A percentile compares a stretch with the other conserved stretches of the same genome.
Conservation (phyloP, 805 yeast genomes). For the Barnettozyma salicaria region DNA sequence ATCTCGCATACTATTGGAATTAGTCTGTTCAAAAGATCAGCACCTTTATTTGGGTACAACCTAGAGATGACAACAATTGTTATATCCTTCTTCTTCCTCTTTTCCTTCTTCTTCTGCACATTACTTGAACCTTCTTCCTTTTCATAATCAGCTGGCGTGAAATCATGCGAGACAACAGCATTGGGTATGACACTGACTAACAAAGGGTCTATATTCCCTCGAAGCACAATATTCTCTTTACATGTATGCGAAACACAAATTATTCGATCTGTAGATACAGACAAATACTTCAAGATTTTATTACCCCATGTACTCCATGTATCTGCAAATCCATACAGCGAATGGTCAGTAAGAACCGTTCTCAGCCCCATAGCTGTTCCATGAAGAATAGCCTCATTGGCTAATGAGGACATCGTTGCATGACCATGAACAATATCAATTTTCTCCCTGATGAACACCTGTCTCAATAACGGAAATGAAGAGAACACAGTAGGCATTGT, state of each 20-base stretch:
- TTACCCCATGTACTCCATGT: slow-evolving; percentile 80
- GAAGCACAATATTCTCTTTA: slow-evolving; percentile 87
- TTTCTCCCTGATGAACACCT: slow-evolving; percentile 77
- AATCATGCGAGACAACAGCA: slow-evolving; percentile 84
- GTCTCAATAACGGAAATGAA: slow-evolving; percentile 77
- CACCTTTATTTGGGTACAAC: slow-evolving; percentile 93
- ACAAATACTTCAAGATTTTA: slow-evolving; percentile 74
- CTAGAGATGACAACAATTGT: slow-evolving; percentile 90
- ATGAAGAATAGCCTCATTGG: slow-evolving; percentile 89
- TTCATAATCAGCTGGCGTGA: slow-evolving; percentile 41
- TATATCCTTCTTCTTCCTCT: slow-evolving; percentile 35
- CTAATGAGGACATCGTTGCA: slow-evolving; percentile 79
- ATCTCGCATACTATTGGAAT: slow-evolving; percentile 75
- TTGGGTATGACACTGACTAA: slow-evolving; percentile 89
- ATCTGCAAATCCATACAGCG: slow-evolving; percentile 89
- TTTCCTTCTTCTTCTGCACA: slow-evolving; percentile 13
- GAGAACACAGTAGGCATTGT: slow-evolving; percentile 88
- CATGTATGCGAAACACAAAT: slow-evolving; percentile 97
- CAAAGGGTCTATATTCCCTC: slow-evolving; percentile 77
- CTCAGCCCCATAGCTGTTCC: slow-evolving; percentile 87
- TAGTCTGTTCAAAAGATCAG: slow-evolving; percentile 76
- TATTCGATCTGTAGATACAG: slow-evolving; percentile 83
- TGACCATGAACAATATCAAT: slow-evolving; percentile 94
- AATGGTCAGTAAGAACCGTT: slow-evolving; percentile 94
- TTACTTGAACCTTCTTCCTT: slow-evolving; percentile 1